Base-by-base conservation (phyloP, 1,284 basidiomycete species). In the Cutaneotrichosporon arboriforme region DNA sequence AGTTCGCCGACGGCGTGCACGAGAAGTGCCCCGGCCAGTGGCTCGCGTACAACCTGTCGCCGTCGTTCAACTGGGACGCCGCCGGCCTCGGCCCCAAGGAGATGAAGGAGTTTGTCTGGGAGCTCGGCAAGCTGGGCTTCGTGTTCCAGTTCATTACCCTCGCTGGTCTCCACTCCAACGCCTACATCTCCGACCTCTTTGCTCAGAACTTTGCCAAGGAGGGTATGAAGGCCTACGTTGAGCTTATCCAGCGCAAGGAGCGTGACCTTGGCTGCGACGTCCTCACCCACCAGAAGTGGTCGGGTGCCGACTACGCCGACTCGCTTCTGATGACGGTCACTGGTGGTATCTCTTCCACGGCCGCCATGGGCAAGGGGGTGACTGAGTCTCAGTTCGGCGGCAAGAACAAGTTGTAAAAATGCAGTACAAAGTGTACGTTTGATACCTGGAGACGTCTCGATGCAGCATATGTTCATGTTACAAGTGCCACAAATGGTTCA, bases 61-160 rank as follows among this genome's bases (percentile, higher is more conserved):
- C 91, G 14, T 88, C 86, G 50, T 94, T 93, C 82, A 93, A 92
- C 70, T 81, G 80, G 80, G 77, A 77, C 55, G 91, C 90, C 4
- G 93, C 92, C 15, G 93, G 93, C 34, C 81, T 98, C 33, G 83
- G 81, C 43, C 81, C 85, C 63, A 80, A 82, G 58, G 89, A 94
- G 67, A 97, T 93, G 90, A 81, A 88, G 76, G 78, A 81, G 54
- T 98, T 85, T 74, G 84, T 98, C 38, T 97, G 93, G 94, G 83
- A 92, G 65, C 49, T 74, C 21, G 72, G 70, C 17, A 72, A 73
- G 55, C 64, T 76, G 4, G 72, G 72, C 23, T 76, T 76, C 53
- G 58, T 74, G 46, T 97, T 93, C 92, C 47, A 97, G 73, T 97
- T 98, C 80, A 97, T 98, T 75, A 96, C 92, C 61, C 89, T 97